Percentiles rank a stretch among this genome's conserved stretches.
phyloP scores from a whole-genome alignment of 257 asterid species.

The Haberlea rhodopensis region DNA sequence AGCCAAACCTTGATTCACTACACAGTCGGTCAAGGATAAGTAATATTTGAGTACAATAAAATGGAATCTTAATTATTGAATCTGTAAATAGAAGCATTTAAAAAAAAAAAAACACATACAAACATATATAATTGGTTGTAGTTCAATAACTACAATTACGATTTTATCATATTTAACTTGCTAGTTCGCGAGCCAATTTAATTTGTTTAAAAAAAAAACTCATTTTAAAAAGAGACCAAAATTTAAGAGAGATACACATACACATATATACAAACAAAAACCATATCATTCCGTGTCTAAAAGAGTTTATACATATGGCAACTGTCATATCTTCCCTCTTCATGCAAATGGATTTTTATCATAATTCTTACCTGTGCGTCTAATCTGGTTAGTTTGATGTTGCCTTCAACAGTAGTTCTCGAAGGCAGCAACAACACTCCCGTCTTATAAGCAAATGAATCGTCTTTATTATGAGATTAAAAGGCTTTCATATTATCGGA shows the following conservation, averaged over 20 bases:
- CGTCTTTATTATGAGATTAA: no score
- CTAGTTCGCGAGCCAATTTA: not conserved
- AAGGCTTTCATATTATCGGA: no score
- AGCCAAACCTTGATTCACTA: slow-evolving; percentile 94
- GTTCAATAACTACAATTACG: no score
- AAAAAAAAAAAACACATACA: not conserved
- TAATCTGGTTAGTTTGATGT: slow-evolving; percentile 1
- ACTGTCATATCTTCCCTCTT: slow-evolving; percentile 9
- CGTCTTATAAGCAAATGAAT: no score
- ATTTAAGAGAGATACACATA: no score
- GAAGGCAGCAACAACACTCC: no score
- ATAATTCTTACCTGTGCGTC: not conserved
- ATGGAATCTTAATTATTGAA: not conserved
- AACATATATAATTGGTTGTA: no score
- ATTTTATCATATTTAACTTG: not conserved
- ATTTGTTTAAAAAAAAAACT: no score
- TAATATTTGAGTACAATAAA: not conserved
- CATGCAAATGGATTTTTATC: slow-evolving; percentile 20
- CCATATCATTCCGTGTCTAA: no score
- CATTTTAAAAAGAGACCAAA: no score
- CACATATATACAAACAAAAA: not conserved
- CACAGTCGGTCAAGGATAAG: not conserved
- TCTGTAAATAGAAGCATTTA: not conserved
- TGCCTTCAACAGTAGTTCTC: slow-evolving; percentile 16
- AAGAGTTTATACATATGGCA: slow-evolving; percentile 10